A percentile compares a stretch with the other conserved stretches of the same genome.
phyloP scores from a whole-genome alignment of 768 basidiomycete genomes.

The Tylopilus rubrobrunneus region DNA sequence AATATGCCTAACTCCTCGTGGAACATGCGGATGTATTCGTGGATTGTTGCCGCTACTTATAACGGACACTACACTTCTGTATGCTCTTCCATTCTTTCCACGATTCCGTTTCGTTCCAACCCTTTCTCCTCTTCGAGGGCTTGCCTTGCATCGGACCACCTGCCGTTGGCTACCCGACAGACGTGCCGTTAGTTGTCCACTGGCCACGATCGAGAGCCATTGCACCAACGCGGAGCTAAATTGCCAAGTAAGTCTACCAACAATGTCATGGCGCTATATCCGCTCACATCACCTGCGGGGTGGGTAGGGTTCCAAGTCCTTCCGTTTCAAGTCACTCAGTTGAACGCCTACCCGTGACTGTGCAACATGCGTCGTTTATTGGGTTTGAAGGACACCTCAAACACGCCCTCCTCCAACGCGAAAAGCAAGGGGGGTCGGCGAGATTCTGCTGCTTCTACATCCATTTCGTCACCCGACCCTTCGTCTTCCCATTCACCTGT shows the following conservation, averaged over 20 bases:
- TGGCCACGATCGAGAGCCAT: conserved; percentile 5
- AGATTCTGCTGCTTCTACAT: conserved; percentile 3
- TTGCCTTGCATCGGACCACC: background rate
- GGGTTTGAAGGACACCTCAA: conserved; percentile 25
- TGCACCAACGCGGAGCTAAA: background rate
- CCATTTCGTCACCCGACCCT: conserved; percentile 4
- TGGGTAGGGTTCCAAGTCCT: conserved; percentile 8
- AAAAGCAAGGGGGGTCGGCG: conserved; percentile 28
- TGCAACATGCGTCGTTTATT: conserved; percentile 30
- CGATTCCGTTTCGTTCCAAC: conserved; percentile 7
- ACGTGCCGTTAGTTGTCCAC: background rate
- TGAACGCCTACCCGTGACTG: conserved; percentile 8
- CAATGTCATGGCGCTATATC: conserved; percentile 3
- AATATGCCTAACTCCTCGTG: conserved; percentile 12
- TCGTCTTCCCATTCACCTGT: conserved; percentile 10
- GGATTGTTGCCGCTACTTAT: conserved; percentile 19
- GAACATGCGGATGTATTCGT: conserved; percentile 12
- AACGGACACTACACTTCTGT: conserved; percentile 10
- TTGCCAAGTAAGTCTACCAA: conserved; percentile 13
- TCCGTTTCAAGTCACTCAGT: conserved; percentile 13
- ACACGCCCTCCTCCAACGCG: conserved; percentile 1
- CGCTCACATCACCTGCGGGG: conserved; percentile 16
- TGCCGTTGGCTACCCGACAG: background rate
- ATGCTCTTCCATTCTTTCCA: conserved; percentile 10
- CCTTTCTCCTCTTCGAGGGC: background rate